Percentiles rank a stretch among this genome's conserved stretches.
These are phyloP conservation scores for Hymenoscyphus infarciens DNA, from an alignment of 2,329 filamentous ascomycete species.

Conservation along the genomic window DNA sequence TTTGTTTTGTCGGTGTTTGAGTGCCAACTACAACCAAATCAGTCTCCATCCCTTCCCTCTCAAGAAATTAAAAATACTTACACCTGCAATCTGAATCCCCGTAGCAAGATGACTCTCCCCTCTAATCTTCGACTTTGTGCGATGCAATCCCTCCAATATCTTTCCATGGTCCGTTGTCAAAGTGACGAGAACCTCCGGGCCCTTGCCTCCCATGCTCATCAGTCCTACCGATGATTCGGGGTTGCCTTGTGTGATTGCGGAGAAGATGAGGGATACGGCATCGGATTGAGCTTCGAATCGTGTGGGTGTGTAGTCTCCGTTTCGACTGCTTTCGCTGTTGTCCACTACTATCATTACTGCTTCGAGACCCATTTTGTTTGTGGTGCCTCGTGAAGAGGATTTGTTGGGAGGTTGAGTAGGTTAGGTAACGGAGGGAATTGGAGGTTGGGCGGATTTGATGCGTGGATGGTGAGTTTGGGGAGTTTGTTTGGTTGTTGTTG, in stretches of 20 bases:
- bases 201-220: constrained; percentile 98
- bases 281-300: constrained; percentile 96
- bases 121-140: constrained; percentile 85
- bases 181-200: constrained; percentile 95
- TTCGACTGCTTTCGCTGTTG: constrained; percentile 98
- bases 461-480: not conserved
- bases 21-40: constrained; percentile 63
- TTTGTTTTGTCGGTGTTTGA: constrained; percentile 98
- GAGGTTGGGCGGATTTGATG: not conserved
- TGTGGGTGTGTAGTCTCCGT: constrained; percentile 88
- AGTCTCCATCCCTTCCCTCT: not conserved
- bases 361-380: constrained; percentile 89
- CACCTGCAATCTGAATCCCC: constrained; percentile 89
- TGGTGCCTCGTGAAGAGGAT: constrained; percentile 21
- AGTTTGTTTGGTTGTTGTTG: constrained; percentile 1
- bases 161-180: constrained; percentile 95
- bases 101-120: constrained; percentile 86
- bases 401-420: not conserved
- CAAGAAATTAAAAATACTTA: too few species aligned
- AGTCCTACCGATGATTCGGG: constrained; percentile 95
- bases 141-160: constrained; percentile 86
- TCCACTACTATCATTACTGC: constrained; percentile 99
- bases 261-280: constrained; percentile 91
- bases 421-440: not conserved
- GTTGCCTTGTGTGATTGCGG: constrained; percentile 90